Evolutionary conservation across 331 rosid genomes (phyloP), one percentile per base, ranked within the genome.

Genomic region (Rhamnella rubrinervis): DNA sequence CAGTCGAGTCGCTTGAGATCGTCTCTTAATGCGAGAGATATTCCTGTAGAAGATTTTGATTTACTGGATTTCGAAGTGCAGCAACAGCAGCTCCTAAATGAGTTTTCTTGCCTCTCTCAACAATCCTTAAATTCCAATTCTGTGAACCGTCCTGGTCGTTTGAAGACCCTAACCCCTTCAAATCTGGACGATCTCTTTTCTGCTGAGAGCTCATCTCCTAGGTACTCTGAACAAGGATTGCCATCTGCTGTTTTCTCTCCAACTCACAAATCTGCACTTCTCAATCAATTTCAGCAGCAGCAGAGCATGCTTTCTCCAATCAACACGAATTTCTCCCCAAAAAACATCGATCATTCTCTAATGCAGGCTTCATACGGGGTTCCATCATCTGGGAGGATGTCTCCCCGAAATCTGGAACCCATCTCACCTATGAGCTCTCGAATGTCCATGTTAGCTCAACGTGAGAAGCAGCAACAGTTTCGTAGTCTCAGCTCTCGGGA

Each of bases 401-500:
- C 96, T 63, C 98, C 96, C 0, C 85, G 96, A 25, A 88, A 77
- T 15, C 75, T 89, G 80, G 98, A 92, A 59, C 98, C 96, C 12
- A 86, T 92, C 70, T 92, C 98, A 7, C 96, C 96, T 5, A 83
- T 90, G 87, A 60, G 88, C 67, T 65, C 98, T 26, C 85, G 96
- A 62, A 46, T 92, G 69, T 90, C 96, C 15, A 75, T 92, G 86
- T 76, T 92, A 49, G 85, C 93, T 50, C 96, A 92, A 65, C 87
- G 83, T 3, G 96, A 92, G 71, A 90, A 88, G 77, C 95, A 85
- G 78, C 97, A 85, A 63, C 98, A 90, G 60, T 92, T 92, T 74
- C 93, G 96, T 23, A 92, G 98, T 75, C 89, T 92, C 63, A 92
- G 96, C 83, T 92, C 95, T 1, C 88, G 93, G 55, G 98, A 92